phyloP scores from a whole-genome alignment of 2,329 filamentous ascomycete genomes.

The Fusarium sp. region DNA sequence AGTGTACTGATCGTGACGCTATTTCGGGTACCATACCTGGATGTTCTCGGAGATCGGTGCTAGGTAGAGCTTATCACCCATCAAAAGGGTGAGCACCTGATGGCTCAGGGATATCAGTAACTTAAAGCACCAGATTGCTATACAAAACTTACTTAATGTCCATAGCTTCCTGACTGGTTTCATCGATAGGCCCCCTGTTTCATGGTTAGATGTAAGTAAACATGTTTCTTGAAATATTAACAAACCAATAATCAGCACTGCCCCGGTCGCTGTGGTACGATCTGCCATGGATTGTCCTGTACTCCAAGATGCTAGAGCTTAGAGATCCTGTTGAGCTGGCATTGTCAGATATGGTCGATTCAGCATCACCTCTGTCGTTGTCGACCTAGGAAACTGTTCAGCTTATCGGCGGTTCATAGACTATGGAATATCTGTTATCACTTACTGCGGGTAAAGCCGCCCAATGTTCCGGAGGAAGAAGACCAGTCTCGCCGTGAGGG shows the following conservation, averaged over 20 bases:
- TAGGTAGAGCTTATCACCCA: neutral
- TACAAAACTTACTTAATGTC: neutral
- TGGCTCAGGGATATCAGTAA: accelerated
- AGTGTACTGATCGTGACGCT: accelerated
- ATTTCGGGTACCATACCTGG: neutral
- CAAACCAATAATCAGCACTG: conserved; percentile 9
- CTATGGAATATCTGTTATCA: neutral
- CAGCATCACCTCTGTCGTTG: neutral
- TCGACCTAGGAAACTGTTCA: neutral
- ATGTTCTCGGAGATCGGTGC: neutral
- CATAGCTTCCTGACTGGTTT: neutral
- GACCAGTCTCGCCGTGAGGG: neutral
- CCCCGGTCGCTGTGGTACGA: neutral
- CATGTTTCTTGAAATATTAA: no score
- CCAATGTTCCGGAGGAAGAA: neutral
- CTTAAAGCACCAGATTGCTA: accelerated
- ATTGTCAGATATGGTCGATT: neutral
- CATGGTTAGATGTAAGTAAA: neutral
- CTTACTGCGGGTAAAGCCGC: neutral
- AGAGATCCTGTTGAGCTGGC: neutral
- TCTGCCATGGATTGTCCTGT: neutral
- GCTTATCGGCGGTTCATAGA: accelerated
- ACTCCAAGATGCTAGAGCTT: neutral
- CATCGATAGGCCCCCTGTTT: conserved; percentile 5
- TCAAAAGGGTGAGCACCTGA: neutral